Base-by-base conservation (phyloP, 805 yeast genomes). In the Metschnikowia chrysomelidarum region DNA sequence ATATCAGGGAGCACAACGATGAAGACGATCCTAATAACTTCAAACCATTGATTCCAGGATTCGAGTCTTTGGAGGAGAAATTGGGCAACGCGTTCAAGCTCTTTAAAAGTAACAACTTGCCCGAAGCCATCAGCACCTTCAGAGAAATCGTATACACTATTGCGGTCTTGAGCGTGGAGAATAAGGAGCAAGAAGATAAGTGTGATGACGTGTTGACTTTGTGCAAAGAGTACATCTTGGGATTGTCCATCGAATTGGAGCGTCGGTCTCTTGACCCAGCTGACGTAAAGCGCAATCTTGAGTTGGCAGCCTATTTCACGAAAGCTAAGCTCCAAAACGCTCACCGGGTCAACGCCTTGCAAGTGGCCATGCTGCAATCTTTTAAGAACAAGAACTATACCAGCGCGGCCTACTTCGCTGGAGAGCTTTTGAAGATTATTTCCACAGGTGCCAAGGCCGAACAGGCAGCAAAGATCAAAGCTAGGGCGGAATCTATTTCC, bases 281-380 rank as follows among this genome's bases (percentile, higher is more conserved):
- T 19, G 80, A 81, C 42, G 69, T 83, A 36, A 83, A 87, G 61
- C 83, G 98, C 45, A 89, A 87, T 60, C 72, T 93, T 55, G 98
- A 93, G 62, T 69, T 93, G 48, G 98, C 98, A 5, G 94, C 98
- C 1, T 91, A 91, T 64, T 94, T 93, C 70, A 87, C 98, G 10
- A 80, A 77, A 56, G 82, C 89, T 18, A 76, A 83, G 46, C 73
- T 93, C 50, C 87, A 83, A 46, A 80, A 85, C 22, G 82, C 83
- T 6, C 98, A 93, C 62, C 77, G 83, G 41, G 77, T 82, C 35
- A 82, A 87, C 54, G 96, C 98, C 9, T 71, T 88, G 51, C 94
- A 87, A 59, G 96, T 88, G 38, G 98, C 99, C 24, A 85, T 91
- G 93, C 80, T 84, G 28, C 95, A 87, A 67, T 78, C 93, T 24